Evolutionary conservation across 2,329 filamentous ascomycete species (phyloP).

Genomic region (Magnaporthiopsis incrustans): DNA sequence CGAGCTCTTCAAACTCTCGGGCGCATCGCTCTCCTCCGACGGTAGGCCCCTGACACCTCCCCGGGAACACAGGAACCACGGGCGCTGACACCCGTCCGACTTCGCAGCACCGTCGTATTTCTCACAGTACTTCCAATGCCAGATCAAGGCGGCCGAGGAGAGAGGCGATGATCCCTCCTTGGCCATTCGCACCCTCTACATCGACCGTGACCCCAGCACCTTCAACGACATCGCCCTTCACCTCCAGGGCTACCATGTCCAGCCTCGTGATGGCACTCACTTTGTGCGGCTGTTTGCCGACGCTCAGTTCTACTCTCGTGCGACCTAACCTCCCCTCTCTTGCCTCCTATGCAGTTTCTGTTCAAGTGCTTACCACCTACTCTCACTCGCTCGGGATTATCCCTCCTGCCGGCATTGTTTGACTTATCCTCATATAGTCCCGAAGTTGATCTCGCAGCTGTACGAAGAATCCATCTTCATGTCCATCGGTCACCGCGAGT

Average conservation of each 20-base stretch:
- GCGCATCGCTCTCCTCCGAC: constrained; percentile 65
- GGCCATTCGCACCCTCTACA: constrained; percentile 74
- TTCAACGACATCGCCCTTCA: constrained; percentile 87
- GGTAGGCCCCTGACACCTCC: constrained; percentile 39
- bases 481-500: constrained; percentile 77
- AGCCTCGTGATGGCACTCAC: constrained; percentile 72
- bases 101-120: constrained; percentile 69
- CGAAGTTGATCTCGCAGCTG: constrained; percentile 80
- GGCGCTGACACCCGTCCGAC: no score
- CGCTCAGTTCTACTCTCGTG: constrained; percentile 70
- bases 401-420: not conserved
- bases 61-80: not conserved
- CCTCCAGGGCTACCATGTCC: constrained; percentile 84
- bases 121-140: constrained; percentile 84
- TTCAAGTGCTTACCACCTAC: not conserved
- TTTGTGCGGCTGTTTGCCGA: constrained; percentile 92
- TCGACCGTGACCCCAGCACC: constrained; percentile 84
- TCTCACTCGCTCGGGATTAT: not conserved
- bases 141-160: constrained; percentile 58
- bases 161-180: constrained; percentile 42
- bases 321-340: not conserved
- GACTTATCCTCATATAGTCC: constrained; percentile 37
- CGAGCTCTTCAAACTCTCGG: constrained; percentile 64
- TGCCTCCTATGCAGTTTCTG: no score
- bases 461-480: constrained; percentile 91